These are phyloP conservation scores for Bauhinia variegata DNA, from an alignment of 306 rosid species.

Conservation along the genomic window DNA sequence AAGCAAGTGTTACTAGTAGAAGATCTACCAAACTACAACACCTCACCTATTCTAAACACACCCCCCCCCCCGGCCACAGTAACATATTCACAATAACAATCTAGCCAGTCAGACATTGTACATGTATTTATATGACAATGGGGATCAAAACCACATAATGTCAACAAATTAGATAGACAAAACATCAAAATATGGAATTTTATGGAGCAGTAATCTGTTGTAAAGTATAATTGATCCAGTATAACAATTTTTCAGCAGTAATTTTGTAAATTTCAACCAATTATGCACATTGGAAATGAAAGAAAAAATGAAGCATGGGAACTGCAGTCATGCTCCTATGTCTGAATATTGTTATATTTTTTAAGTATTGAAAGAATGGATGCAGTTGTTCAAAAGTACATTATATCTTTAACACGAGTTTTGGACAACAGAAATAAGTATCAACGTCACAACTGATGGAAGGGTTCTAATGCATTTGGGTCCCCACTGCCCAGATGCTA, in stretches of 20 bases:
- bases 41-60: too few species aligned
- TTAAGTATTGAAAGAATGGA: not conserved
- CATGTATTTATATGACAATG: not conserved
- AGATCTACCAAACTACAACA: too few species aligned
- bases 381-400: not conserved
- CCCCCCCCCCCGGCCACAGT: too few species aligned
- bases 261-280: not conserved
- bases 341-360: too few species aligned
- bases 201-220: not conserved
- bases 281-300: not conserved
- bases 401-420: not conserved
- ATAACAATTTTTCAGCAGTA: not conserved
- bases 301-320: not conserved
- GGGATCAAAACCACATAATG: not conserved
- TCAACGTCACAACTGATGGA: not conserved
- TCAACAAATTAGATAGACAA: not conserved
- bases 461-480: slow-evolving; percentile 10
- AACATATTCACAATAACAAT: not conserved
- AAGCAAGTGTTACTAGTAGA: not conserved
- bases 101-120: not conserved
- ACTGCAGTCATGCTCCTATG: not conserved
- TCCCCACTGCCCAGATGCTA: slow-evolving; percentile 7
- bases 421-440: too few species aligned
- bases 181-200: not conserved
- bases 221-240: not conserved